phyloP scores from a whole-genome alignment of 306 rosid genomes.

The Luffa acutangula region DNA sequence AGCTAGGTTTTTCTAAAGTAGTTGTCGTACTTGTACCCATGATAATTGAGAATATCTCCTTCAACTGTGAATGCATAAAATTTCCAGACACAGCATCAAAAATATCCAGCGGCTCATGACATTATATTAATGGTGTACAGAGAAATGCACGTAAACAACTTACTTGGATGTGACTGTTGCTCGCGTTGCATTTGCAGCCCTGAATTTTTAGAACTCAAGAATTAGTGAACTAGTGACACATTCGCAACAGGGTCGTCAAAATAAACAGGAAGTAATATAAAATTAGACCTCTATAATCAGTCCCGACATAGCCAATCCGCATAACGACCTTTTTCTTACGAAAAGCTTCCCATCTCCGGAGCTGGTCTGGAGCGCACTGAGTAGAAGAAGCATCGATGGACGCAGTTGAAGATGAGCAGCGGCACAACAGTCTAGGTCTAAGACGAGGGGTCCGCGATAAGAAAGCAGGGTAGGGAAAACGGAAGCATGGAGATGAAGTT shows the following conservation, averaged over 20 bases:
- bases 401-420: background rate
- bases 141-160: conserved; percentile 7
- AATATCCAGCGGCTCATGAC: background rate
- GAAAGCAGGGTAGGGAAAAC: background rate
- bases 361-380: background rate
- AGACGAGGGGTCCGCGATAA: background rate
- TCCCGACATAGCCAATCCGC: conserved; percentile 77
- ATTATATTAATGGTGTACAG: background rate
- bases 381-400: background rate
- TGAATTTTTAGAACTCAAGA: conserved; percentile 13
- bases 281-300: conserved; percentile 65
- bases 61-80: background rate
- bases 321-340: conserved; percentile 74
- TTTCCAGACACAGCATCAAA: background rate
- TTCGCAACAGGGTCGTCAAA: background rate
- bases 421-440: conserved; percentile 14
- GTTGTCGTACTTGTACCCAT: background rate
- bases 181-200: conserved; percentile 80
- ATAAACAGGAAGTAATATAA: background rate
- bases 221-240: background rate
- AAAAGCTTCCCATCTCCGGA: conserved; percentile 44
- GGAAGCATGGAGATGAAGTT: conserved; percentile 6
- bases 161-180: conserved; percentile 50
- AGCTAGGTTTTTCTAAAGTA: background rate
- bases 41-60: background rate